Base-by-base conservation (phyloP, 2,329 filamentous ascomycete species). In the Ciborinia camelliae region DNA sequence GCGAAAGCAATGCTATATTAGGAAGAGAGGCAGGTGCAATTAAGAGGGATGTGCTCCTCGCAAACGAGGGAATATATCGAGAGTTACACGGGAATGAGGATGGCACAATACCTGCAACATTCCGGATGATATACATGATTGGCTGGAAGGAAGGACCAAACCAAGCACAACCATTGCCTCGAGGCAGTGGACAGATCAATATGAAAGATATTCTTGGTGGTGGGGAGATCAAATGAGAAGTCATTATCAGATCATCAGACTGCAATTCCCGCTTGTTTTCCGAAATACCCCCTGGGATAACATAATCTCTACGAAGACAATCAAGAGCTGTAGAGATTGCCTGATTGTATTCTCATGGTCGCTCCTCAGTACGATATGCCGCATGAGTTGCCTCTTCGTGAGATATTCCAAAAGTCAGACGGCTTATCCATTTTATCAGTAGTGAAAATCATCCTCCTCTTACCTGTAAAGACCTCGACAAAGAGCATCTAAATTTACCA, bases 41-140 rank as follows among this genome's bases (percentile, higher is more conserved):
- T 15, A 83, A 85, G 43, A 84, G 90, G 67, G 95, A 99, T 73
- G 91, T 97, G 12, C 78, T 99, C 67, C 79, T 97, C 50, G 95
- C 95, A 9, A 89, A 87, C 32, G 91, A 98, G 69, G 90, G 87
- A 48, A 97, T 99, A 65, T 99, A 99, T 76, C 84, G 86, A 55
- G 88, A 90, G 74, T 79, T 99, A 64, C 92, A 99, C 76, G 93
- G 91, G 23, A 92, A 96, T 72, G 84, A 87, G 51, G 89, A 91
- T 72, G 90, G 85, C 26, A 85, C 80, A 1, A 82, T 95, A 67
- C 95, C 95, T 0, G 95, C 95, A 1, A 99, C 95, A 0, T 99
- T 97, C 75, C 85, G 95, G 71, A 84, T 97, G 71, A 97, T 99
- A 67, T 97, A 95, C 77, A 97, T 98, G 93, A 99, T 99, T 77